Evolutionary conservation across 2,329 filamentous ascomycete genomes (phyloP), one percentile per base, ranked within the genome.

Genomic region (Mariannaea sp.): DNA sequence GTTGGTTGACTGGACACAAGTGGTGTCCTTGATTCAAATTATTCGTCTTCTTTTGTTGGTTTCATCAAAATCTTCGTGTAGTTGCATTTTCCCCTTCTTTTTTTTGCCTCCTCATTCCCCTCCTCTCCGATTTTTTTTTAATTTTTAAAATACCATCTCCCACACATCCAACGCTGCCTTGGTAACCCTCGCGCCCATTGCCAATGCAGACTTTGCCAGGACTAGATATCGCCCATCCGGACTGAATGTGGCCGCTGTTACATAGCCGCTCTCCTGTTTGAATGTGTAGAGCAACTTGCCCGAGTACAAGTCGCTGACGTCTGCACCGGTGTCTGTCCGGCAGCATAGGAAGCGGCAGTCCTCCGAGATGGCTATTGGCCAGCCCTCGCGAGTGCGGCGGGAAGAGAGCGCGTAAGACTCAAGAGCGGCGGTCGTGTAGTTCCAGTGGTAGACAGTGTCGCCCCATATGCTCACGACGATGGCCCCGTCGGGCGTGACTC

Each of bases 291-390:
- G 58, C 24, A 73, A 64, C 20, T 58, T 59, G 7, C 71, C 71
- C n/a, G 68, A 70, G 41, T 64, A 62, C 19, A 67, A 46, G 36
- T 73, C 70, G 42, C 66, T 68, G 5, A 73, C 59, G 35, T 73
- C 71, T 5, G 72, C 64, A 7, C 71, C 71, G 1, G 70, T 67
- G 39, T 72, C 68, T 1, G 68, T 73, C 39, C 70, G 62, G 44
- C 70, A 73, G 40, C 60, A 67, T 17, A 73, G 40, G 49, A 71
- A 71, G 24, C 66, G 58, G 26, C 71, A 72, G 52, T 73, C 71
- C 0, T 63, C 64, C 6, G 71, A 73, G n/a, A 73, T 62, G 27
- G 65, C 65, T 9, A 73, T 54, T 2, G 71, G 71, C 69, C 70
- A 72, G 2, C 71, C 71, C 54, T 73, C 71, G 24, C 58, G 60